Percentiles rank a stretch among this genome's conserved stretches.
Evolutionary conservation across 1,284 basidiomycete genomes (phyloP).

Genomic region (Ustilago trichophora): DNA sequence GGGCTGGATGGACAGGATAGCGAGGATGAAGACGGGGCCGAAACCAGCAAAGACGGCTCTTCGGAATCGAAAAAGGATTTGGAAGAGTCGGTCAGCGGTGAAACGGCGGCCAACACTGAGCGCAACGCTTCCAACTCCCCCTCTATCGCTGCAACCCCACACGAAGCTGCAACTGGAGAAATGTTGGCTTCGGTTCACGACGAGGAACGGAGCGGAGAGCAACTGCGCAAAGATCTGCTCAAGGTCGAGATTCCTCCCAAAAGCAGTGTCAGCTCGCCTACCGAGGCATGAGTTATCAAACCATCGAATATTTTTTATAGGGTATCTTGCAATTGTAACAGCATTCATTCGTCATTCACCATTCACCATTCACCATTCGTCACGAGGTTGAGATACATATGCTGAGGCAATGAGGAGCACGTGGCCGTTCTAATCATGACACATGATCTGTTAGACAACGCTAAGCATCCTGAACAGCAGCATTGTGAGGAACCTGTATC

Average conservation of each 20-base stretch:
- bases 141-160: background rate
- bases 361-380: too few relatives aligned
- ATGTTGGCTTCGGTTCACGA: conserved; percentile 12
- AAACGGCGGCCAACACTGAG: background rate
- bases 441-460: too few relatives aligned
- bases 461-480: background rate
- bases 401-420: too few relatives aligned
- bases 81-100: background rate
- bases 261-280: too few relatives aligned
- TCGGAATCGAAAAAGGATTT: background rate
- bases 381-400: too few relatives aligned
- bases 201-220: conserved; percentile 44
- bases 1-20: conserved; percentile 16
- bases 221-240: conserved; percentile 52
- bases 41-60: background rate
- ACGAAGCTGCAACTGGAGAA: background rate
- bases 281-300: too few relatives aligned
- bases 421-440: too few relatives aligned
- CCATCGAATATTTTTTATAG: too few relatives aligned
- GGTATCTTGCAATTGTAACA: too few relatives aligned
- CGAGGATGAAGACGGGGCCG: conserved; percentile 18
- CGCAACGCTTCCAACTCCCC: background rate
- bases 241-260: conserved; percentile 33
- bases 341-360: too few relatives aligned
- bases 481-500: too few relatives aligned